Evolutionary conservation across 1,284 basidiomycete species (phyloP).

Genomic region (Tilletia setariae): DNA sequence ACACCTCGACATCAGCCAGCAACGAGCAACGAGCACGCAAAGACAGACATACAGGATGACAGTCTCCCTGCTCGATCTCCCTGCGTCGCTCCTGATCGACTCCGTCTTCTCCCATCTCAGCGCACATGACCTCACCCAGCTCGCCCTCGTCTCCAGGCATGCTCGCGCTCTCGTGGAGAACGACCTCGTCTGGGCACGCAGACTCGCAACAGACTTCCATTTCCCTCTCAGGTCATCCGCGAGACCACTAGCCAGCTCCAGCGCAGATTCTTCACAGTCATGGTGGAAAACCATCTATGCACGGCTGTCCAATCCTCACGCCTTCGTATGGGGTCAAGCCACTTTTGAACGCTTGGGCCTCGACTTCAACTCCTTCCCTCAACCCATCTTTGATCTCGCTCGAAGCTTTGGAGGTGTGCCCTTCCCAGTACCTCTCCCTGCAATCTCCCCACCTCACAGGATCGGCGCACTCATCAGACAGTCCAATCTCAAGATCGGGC

Average conservation of each 20-base stretch:
- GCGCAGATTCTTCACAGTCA: background rate
- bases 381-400: background rate
- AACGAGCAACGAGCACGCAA: background rate
- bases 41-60: background rate
- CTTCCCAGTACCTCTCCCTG: conserved; percentile 24
- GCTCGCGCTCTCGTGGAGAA: conserved; percentile 25
- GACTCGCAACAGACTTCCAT: conserved; percentile 30
- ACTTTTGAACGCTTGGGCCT: conserved; percentile 27
- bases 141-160: conserved; percentile 21
- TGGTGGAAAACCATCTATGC: conserved; percentile 35
- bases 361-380: background rate
- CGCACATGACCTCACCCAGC: conserved; percentile 22
- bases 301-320: conserved; percentile 25
- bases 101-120: conserved; percentile 26
- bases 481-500: conserved; percentile 1
- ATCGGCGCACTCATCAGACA: conserved; percentile 8
- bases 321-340: conserved; percentile 32
- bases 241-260: conserved; percentile 3
- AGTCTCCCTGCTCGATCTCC: conserved; percentile 22
- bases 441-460: background rate
- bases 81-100: conserved; percentile 24
- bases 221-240: conserved; percentile 30
- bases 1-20: background rate
- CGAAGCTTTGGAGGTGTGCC: conserved; percentile 19
- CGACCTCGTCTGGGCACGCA: conserved; percentile 31